Conservation (phyloP, 73 alveolate species). For the Paramecium sexaurelia region DNA sequence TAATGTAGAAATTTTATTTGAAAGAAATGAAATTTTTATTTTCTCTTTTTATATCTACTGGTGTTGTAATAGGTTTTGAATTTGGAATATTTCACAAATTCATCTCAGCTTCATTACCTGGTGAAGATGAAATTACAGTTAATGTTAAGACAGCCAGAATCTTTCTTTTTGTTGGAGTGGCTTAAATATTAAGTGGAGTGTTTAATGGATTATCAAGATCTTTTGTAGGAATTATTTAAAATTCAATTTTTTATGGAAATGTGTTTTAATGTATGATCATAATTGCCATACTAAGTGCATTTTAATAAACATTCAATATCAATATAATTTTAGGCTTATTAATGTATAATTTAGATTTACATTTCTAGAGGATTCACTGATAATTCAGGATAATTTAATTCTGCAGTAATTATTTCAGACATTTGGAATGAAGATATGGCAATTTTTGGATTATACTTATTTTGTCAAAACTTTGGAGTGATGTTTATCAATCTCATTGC, state of each 20-base stretch:
- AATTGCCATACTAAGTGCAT: background rate
- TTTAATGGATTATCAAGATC: background rate
- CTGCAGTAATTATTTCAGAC: background rate
- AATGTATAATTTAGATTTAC: background rate
- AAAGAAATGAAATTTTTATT: background rate
- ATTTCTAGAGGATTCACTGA: background rate
- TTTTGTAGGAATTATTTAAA: background rate
- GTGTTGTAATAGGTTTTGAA: background rate
- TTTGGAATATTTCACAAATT: conserved; percentile 11
- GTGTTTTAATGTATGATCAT: background rate
- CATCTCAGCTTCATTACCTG: background rate
- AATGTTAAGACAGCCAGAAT: conserved; percentile 5
- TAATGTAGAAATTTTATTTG: background rate
- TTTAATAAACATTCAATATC: background rate
- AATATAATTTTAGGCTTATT: background rate
- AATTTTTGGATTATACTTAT: background rate
- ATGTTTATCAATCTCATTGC: background rate
- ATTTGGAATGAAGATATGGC: conserved; percentile 10
- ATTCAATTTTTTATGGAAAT: background rate
- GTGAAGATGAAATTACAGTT: background rate
- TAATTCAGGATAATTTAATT: background rate
- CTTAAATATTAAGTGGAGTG: background rate
- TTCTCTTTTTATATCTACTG: background rate
- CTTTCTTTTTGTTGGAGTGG: background rate
- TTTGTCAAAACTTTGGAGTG: conserved; percentile 1